Base-by-base conservation (phyloP, 305 asterid genomes). In the Lippia alba region DNA sequence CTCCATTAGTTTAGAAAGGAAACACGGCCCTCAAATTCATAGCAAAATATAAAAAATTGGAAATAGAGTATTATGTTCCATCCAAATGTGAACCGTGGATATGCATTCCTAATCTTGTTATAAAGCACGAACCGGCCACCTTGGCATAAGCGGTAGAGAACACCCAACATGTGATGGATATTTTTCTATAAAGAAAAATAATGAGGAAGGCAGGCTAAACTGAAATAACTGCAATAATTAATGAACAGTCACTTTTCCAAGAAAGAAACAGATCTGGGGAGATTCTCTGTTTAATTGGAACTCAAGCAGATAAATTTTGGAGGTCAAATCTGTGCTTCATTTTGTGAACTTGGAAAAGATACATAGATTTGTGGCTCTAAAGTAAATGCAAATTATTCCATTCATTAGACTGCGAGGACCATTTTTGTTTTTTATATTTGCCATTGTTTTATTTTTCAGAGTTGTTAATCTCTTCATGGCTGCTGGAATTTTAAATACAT, bases 401-500 rank as follows among this genome's bases (percentile, higher is more conserved):
- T 16, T 30, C 17, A 17, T 56, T 65, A 44, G 61, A 56, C 59
- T 45, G 6, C 44, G 16, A 67, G 30, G 49, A 8, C 20, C 30
- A 24, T 45, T 45, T 12, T 56, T 48, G 3, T 41, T 64, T 15
- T 56, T 51, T 56, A 2, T 33, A 44, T 33, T 56, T 18, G 12
- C 18, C 56, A 48, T 36, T 24, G 12, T 12, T 61, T 12, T 34
- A 46, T 48, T 4, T 46, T 14, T 36, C 57, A 49, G 68, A 45
- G 51, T 49, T 34, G 49, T 30, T 34, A 56, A 12, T 46, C 18
- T 44, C 5, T 33, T 56, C 46, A n/a, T 57, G 4, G 58, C 58
- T n/a, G 40, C 40, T 64, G 12, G 56, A 44, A 14, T 67, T 20
- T 49, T 69, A 41, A 20, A 16, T 24, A 36, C 64, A 50, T 59